Percentiles rank a stretch among this genome's conserved stretches.
phyloP scores from a whole-genome alignment of 371 early-diverging fungal genomes.

The Mortierella sp. region DNA sequence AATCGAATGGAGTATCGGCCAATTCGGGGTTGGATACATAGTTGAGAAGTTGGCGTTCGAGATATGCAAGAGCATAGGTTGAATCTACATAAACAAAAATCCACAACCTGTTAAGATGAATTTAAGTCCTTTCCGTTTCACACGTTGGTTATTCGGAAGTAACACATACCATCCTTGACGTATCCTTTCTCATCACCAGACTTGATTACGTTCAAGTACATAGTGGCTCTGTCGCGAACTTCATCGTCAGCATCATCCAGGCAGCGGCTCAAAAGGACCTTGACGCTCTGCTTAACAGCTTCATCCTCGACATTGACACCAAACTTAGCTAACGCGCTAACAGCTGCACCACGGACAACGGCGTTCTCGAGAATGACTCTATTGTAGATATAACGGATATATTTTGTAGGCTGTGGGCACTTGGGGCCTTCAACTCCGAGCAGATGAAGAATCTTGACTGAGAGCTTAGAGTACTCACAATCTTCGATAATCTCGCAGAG shows the following conservation, averaged over 20 bases:
- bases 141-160: neutral
- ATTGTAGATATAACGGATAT: slow-evolving; percentile 98
- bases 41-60: slow-evolving; percentile 89
- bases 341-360: slow-evolving; percentile 98
- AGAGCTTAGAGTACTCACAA: slow-evolving; percentile 97
- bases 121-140: neutral
- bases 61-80: slow-evolving; percentile 86
- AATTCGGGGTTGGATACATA: slow-evolving; percentile 80
- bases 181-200: slow-evolving; percentile 70
- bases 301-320: slow-evolving; percentile 86
- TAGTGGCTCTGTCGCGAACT: slow-evolving; percentile 96
- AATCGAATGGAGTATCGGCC: slow-evolving; percentile 80
- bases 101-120: neutral
- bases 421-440: slow-evolving; percentile 96
- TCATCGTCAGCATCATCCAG: slow-evolving; percentile 98
- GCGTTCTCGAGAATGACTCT: slow-evolving; percentile 97
- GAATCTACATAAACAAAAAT: slow-evolving; percentile 62
- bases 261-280: slow-evolving; percentile 91
- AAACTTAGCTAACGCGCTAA: slow-evolving; percentile 94
- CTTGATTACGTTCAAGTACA: slow-evolving; percentile 87
- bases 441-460: slow-evolving; percentile 94
- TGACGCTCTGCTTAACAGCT: slow-evolving; percentile 82
- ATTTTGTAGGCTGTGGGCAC: slow-evolving; percentile 91
- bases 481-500: slow-evolving; percentile 99
- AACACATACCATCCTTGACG: slow-evolving; percentile 68